These are phyloP conservation scores for Arthrobotrys sphaeroides DNA, from an alignment of 2,329 filamentous ascomycete genomes.

Conservation along the genomic window DNA sequence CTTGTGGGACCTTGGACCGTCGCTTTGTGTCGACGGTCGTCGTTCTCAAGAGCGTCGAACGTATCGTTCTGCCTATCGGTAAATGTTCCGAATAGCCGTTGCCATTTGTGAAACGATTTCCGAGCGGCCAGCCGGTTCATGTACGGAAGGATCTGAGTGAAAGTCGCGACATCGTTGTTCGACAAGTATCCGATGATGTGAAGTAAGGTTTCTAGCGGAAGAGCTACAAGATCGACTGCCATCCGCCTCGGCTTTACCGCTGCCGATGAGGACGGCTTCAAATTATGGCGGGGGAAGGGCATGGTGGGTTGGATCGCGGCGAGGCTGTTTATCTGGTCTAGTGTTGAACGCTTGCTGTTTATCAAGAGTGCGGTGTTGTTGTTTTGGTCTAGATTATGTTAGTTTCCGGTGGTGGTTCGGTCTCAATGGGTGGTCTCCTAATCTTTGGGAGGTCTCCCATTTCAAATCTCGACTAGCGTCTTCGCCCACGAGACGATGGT, in stretches of 20 bases:
- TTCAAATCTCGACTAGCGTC: too few relatives aligned
- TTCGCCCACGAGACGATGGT: too few relatives aligned
- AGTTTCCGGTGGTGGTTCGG: too few relatives aligned
- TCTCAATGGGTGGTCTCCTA: too few relatives aligned
- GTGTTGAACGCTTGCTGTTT: too few relatives aligned
- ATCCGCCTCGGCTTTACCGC: neutral
- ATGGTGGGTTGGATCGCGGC: neutral
- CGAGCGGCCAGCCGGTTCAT: neutral
- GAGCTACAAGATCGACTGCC: neutral
- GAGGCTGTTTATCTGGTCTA: too few relatives aligned
- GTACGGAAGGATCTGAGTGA: conserved; percentile 8
- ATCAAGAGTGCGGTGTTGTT: neutral
- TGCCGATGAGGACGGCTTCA: neutral
- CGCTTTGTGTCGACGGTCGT: neutral
- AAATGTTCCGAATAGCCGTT: conserved; percentile 26
- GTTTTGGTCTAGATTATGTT: too few relatives aligned
- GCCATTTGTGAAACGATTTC: conserved; percentile 31
- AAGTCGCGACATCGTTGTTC: conserved; percentile 22
- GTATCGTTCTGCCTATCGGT: neutral
- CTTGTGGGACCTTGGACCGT: neutral
- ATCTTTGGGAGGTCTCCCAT: too few relatives aligned
- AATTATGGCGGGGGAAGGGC: neutral
- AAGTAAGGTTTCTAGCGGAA: conserved; percentile 33
- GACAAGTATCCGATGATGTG: conserved; percentile 38
- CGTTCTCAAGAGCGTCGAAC: conserved; percentile 35